These are phyloP conservation scores for Ogataea wickerhamii DNA, from an alignment of 805 yeast genomes.

Conservation along the genomic window DNA sequence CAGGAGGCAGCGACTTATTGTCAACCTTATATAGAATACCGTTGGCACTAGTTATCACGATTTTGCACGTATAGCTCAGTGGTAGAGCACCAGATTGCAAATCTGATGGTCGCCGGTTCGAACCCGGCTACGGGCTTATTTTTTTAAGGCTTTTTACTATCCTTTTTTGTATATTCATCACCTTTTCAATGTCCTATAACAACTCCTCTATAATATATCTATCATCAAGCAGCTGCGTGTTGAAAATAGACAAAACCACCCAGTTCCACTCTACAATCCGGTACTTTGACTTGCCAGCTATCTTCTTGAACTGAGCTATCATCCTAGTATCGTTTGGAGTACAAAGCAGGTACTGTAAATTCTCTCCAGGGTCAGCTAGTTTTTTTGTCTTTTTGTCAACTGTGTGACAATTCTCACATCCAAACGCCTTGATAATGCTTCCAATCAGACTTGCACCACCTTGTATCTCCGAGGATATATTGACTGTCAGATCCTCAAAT, in stretches of 20 bases:
- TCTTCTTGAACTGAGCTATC: constrained; percentile 26
- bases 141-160: constrained; percentile 4
- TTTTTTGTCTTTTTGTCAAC: constrained; percentile 22
- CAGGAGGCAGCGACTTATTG: too few relatives aligned
- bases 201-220: constrained; percentile 18
- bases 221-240: constrained; percentile 31
- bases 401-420: constrained; percentile 27
- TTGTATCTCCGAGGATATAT: constrained; percentile 53
- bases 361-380: constrained; percentile 11
- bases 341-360: constrained; percentile 25
- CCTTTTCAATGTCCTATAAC: constrained; percentile 1
- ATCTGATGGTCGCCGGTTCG: constrained; percentile 98
- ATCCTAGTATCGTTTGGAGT: constrained; percentile 31
- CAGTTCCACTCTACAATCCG: constrained; percentile 59
- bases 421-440: constrained; percentile 59
- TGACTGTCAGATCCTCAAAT: constrained; percentile 48
- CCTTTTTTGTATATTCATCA: constrained; percentile 1
- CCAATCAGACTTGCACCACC: constrained; percentile 59
- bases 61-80: constrained; percentile 72
- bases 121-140: constrained; percentile 82
- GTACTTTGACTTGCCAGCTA: constrained; percentile 24
- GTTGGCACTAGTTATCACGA: too few relatives aligned
- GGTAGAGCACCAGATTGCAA: constrained; percentile 99
- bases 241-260: constrained; percentile 56
- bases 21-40: too few relatives aligned